Percentiles rank a stretch among this genome's conserved stretches.
These are phyloP conservation scores for Hypoxylon sp. DNA, from an alignment of 2,329 filamentous ascomycete genomes.

Conservation along the genomic window DNA sequence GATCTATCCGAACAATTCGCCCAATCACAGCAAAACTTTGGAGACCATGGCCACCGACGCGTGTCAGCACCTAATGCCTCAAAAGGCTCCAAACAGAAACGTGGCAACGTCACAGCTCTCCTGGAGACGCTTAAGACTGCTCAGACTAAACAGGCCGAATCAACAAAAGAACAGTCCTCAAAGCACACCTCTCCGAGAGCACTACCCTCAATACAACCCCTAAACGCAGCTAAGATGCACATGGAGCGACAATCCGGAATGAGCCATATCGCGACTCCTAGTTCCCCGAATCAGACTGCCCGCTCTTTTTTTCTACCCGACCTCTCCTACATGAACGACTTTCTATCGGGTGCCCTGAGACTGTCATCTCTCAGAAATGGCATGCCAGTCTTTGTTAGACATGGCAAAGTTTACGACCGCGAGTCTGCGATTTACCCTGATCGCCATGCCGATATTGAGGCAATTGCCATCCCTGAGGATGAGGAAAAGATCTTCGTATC, in stretches of 20 bases:
- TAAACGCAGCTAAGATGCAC: conserved; percentile 32
- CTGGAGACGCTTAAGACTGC: conserved; percentile 46
- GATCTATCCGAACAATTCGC: conserved; percentile 21
- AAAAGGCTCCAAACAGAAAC: conserved; percentile 37
- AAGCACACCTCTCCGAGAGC: conserved; percentile 27
- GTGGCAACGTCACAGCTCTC: conserved; percentile 48
- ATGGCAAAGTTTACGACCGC: conserved; percentile 59
- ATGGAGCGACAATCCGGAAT: conserved; percentile 32
- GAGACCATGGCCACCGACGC: conserved; percentile 39
- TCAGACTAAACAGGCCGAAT: conserved; percentile 39
- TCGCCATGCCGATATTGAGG: conserved; percentile 60
- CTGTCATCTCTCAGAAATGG: conserved; percentile 62
- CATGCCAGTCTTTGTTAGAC: conserved; percentile 64
- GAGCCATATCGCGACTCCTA: conserved; percentile 36
- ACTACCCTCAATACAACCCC: conserved; percentile 27
- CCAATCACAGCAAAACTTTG: conserved; percentile 18
- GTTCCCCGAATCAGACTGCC: conserved; percentile 52
- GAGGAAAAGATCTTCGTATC: conserved; percentile 68
- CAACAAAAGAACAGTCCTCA: conserved; percentile 27
- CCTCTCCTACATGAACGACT: conserved; percentile 64
- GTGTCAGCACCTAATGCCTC: conserved; percentile 29
- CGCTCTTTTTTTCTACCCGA: conserved; percentile 65
- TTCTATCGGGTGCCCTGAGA: conserved; percentile 63
- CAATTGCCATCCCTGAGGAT: conserved; percentile 59
- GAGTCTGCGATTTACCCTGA: conserved; percentile 47